Evolutionary conservation across 176 grass and related monocot species (phyloP), one percentile per base, ranked within the genome.

Genomic region (Juncus inflexus): DNA sequence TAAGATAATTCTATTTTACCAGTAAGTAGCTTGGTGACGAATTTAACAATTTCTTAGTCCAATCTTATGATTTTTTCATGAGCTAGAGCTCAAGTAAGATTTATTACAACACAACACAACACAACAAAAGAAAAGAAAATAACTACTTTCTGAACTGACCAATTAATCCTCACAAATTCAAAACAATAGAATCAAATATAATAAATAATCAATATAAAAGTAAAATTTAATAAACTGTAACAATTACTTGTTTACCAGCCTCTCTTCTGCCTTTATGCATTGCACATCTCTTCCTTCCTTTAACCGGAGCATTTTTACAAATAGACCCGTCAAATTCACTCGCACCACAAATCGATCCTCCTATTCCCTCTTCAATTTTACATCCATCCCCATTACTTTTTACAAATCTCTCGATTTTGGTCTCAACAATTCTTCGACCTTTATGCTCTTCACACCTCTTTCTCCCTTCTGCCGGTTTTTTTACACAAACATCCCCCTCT

Each of bases 371-470:
- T 35, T 76, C 73, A 76, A 55, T 42, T 19, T 57, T 37, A 55
- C 13, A 45, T 57, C 35, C 4, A 54, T 12, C 5, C 3, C 10
- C 37, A 64, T 71, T 59, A 40, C 19, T 71, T 37, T 70, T 70
- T 40, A 45, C 10, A 14, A 59, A 51, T 38, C 13, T 37, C n/a
- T 67, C 43, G 13, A 28, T 60, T 55, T n/a, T 70, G 42, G 49
- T 61, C 52, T 71, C 37, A 9, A 64, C 10, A 62, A 72, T 53
- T 66, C 81, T 88, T 85, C 76, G 79, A 61, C 84, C 84, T 88
- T 88, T 96, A 70, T 96, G 91, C 40, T 90, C 62, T 52, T 80
- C 85, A 55, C 91, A 96, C 55, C 91, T 90, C 74, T 96, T 96
- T 50, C 79, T 96, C 69, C 84, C 91, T 76, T 69, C 55, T 19